phyloP scores from a whole-genome alignment of 306 rosid species.

The Castanospermum australe region DNA sequence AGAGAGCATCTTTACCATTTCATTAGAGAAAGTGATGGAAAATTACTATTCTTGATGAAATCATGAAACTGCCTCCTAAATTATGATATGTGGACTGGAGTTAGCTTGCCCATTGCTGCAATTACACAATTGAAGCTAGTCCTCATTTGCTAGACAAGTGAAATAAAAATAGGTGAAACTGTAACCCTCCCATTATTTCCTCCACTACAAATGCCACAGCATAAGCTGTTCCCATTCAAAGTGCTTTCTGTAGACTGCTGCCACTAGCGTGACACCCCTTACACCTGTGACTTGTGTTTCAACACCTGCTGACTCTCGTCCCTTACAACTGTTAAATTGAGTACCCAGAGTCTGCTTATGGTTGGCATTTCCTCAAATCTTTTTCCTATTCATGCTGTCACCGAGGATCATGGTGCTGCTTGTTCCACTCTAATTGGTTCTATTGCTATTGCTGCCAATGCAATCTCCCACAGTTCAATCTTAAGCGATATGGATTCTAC shows the following conservation, averaged over 20 bases:
- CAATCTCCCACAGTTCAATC: not conserved
- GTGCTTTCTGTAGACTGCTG: not conserved
- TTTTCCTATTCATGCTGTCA: constrained; percentile 2
- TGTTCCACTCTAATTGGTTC: constrained; percentile 28
- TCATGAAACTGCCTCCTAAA: not conserved
- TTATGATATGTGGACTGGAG: not conserved
- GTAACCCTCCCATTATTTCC: constrained; percentile 29
- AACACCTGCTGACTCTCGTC: constrained; percentile 22
- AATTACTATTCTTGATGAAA: not conserved
- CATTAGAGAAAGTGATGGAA: not conserved
- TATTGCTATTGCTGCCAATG: constrained; percentile 12
- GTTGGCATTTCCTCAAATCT: constrained; percentile 5
- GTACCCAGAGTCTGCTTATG: not conserved
- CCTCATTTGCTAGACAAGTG: constrained; percentile 38
- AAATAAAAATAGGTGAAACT: constrained; percentile 42
- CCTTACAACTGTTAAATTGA: not conserved
- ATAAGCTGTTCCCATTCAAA: not conserved
- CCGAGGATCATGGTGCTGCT: constrained; percentile 6
- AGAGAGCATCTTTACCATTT: not conserved
- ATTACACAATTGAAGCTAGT: not conserved
- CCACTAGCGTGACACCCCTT: not conserved
- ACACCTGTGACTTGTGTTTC: constrained; percentile 1
- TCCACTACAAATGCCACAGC: not conserved
- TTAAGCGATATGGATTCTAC: constrained; percentile 38
- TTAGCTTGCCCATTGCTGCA: not conserved